These are phyloP conservation scores for Dactylellina haptotyla DNA, from an alignment of 2,329 filamentous ascomycete species.

Conservation along the genomic window DNA sequence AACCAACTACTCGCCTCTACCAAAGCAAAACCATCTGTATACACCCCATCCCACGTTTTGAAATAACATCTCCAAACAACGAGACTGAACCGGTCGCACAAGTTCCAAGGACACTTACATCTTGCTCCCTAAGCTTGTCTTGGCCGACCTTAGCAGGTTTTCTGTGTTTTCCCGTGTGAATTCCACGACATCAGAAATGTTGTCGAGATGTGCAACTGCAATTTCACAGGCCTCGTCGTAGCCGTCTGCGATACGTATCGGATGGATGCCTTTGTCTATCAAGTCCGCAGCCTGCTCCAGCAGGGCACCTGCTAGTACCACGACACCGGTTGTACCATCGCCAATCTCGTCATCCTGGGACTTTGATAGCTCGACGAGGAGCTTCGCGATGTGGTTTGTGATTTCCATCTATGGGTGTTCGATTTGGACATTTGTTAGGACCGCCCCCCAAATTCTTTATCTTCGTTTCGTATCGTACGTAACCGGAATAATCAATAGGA, in stretches of 20 bases:
- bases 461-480: background rate
- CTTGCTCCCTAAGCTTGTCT: slow-evolving; percentile 96
- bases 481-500: background rate
- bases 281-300: slow-evolving; percentile 96
- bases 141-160: slow-evolving; percentile 93
- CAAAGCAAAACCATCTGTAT: background rate
- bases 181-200: slow-evolving; percentile 88
- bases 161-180: slow-evolving; percentile 82
- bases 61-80: background rate
- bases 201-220: slow-evolving; percentile 89
- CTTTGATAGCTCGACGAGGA: slow-evolving; percentile 95
- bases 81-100: slow-evolving; percentile 12
- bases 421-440: background rate
- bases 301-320: slow-evolving; percentile 92
- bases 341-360: slow-evolving; percentile 99
- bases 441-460: too few species aligned
- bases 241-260: slow-evolving; percentile 96
- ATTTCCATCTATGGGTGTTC: slow-evolving; percentile 84
- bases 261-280: slow-evolving; percentile 99
- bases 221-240: slow-evolving; percentile 98
- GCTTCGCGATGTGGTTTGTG: slow-evolving; percentile 95
- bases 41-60: background rate
- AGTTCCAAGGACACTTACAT: slow-evolving; percentile 66
- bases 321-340: slow-evolving; percentile 96
- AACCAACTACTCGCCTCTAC: slow-evolving; percentile 1